Evolutionary conservation across 192 early-diverging fungal species (phyloP).

Genomic region (Umbelopsis sp.): DNA sequence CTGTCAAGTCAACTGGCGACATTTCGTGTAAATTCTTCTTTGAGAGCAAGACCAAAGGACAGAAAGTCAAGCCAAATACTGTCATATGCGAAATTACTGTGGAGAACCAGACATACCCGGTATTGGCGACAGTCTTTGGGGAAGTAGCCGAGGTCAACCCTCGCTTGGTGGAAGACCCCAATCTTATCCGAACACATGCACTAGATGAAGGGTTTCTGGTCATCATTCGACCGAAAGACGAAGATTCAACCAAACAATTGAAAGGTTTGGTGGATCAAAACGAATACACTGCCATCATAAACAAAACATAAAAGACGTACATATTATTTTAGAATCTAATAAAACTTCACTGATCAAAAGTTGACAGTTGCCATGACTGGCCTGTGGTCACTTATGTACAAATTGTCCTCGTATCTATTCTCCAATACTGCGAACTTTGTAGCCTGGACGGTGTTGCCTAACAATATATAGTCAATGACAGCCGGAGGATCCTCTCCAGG

Average conservation of each 20-base stretch:
- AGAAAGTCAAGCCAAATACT: conserved; percentile 9
- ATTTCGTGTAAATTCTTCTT: conserved; percentile 7
- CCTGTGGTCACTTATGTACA: conserved; percentile 45
- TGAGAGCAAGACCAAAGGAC: conserved; percentile 9
- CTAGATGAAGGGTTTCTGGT: background rate
- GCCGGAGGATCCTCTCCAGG: conserved; percentile 13
- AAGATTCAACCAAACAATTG: background rate
- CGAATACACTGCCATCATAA: background rate
- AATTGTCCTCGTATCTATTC: conserved; percentile 38
- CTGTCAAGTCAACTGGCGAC: background rate
- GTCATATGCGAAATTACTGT: conserved; percentile 5
- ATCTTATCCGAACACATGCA: conserved; percentile 4
- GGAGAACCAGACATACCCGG: background rate
- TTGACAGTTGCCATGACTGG: conserved; percentile 31
- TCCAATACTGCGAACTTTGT: conserved; percentile 22
- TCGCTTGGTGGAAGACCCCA: background rate
- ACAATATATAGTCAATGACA: conserved; percentile 40
- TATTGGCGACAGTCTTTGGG: background rate
- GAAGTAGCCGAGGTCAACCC: conserved; percentile 9
- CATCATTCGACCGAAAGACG: background rate
- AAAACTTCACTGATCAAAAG: background rate
- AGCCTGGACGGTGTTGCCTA: conserved; percentile 15
- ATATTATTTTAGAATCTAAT: background rate
- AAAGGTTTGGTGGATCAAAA: background rate
- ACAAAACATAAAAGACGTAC: background rate